Percentiles rank a stretch among this genome's conserved stretches.
Conservation (phyloP, 1,284 basidiomycete genomes). For the Sparassis latifolia region DNA sequence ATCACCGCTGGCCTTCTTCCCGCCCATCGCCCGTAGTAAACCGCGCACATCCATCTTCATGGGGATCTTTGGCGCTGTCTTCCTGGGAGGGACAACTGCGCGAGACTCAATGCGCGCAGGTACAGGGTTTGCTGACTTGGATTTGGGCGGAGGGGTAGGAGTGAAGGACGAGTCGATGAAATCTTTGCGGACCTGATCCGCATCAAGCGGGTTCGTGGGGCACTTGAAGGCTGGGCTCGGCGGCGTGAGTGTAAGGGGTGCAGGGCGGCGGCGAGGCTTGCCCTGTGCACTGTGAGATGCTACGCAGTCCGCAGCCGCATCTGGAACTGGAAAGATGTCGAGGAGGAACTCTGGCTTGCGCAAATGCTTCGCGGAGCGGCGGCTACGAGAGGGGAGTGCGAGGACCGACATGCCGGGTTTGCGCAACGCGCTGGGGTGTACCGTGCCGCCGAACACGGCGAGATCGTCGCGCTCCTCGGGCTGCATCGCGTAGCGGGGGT, state of each 20-base stretch:
- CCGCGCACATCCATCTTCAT: not conserved
- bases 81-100: not conserved
- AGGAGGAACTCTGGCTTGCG: slow-evolving; percentile 28
- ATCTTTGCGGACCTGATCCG: slow-evolving; percentile 18
- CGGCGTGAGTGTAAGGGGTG: slow-evolving; percentile 23
- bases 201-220: slow-evolving; percentile 24
- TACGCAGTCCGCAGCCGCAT: not conserved
- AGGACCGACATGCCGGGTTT: slow-evolving; percentile 27
- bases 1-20: not conserved
- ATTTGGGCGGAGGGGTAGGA: slow-evolving; percentile 11
- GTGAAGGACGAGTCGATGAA: slow-evolving; percentile 25
- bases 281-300: slow-evolving; percentile 1
- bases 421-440: slow-evolving; percentile 16
- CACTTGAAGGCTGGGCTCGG: slow-evolving; percentile 22
- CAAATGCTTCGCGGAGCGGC: slow-evolving; percentile 26
- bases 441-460: slow-evolving; percentile 22
- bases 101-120: not conserved
- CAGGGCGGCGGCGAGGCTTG: slow-evolving; percentile 20
- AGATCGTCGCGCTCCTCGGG: slow-evolving; percentile 33
- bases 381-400: slow-evolving; percentile 25
- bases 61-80: not conserved
- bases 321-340: slow-evolving; percentile 24
- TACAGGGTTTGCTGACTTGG: not conserved
- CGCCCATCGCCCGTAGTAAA: not conserved
- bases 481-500: slow-evolving; percentile 41